These are phyloP conservation scores for Aspergillaceae sp. DNA, from an alignment of 2,329 filamentous ascomycete genomes.

Conservation along the genomic window DNA sequence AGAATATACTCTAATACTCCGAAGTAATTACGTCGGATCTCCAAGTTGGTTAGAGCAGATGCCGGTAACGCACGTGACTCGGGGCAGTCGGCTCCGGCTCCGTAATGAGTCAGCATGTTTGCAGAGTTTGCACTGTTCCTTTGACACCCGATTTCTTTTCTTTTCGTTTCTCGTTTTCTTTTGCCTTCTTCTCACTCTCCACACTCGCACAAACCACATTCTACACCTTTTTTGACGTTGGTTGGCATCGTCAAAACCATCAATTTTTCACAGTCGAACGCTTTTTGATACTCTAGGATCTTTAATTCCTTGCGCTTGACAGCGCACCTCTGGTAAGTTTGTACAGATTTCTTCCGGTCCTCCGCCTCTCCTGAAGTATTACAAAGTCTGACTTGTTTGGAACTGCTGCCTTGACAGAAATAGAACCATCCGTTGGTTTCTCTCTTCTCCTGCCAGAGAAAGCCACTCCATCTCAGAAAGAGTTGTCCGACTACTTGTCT, in stretches of 20 bases:
- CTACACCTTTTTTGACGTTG: conserved; percentile 2
- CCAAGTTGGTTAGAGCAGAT: no score
- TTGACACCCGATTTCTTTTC: neutral
- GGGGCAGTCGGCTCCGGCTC: conserved; percentile 1
- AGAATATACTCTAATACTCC: no score
- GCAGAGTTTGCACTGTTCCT: neutral
- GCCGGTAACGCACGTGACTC: neutral
- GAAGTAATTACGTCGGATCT: no score
- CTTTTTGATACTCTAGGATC: conserved; percentile 4
- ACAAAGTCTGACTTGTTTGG: conserved; percentile 9
- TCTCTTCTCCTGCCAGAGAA: conserved; percentile 29
- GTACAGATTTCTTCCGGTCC: conserved; percentile 3
- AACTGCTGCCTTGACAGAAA: conserved; percentile 9
- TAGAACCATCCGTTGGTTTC: conserved; percentile 24
- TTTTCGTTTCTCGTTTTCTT: conserved; percentile 1
- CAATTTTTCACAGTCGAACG: conserved; percentile 6
- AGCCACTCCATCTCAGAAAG: conserved; percentile 21
- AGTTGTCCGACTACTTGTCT: conserved; percentile 54
- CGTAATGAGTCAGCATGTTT: conserved; percentile 6
- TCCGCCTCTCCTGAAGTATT: conserved; percentile 2
- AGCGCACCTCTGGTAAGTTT: conserved; percentile 13
- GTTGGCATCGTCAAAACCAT: conserved; percentile 4
- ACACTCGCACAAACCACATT: neutral
- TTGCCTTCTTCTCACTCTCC: neutral
- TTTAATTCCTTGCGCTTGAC: conserved; percentile 4